Base-by-base conservation (phyloP, 2,329 filamentous ascomycete species). In the Phialophora verrucosa region DNA sequence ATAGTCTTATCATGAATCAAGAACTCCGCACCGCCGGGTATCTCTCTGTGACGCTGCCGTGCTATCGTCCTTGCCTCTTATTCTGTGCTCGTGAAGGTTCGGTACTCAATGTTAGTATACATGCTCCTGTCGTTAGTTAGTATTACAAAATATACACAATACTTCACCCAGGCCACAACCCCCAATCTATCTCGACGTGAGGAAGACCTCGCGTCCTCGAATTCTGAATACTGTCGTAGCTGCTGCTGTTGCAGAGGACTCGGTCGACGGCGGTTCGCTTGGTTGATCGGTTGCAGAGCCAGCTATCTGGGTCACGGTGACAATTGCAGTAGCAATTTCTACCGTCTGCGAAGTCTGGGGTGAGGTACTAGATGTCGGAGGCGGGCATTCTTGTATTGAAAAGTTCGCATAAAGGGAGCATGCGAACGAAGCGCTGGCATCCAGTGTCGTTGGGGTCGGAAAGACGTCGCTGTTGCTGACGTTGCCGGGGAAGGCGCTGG, bases 141-240 rank as follows among this genome's bases (percentile, higher is more conserved):
- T 58, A 59, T 57, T 10, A 12, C 20, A 44, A 62, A 25, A 25
- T 29, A 14, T 38, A 49, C 51, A 27, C 25, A 56, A 62, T 62
- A 50, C 59, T 63, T 55, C 29, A 59, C 62, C 62, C 47, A 38
- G 50, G 20, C 47, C 59, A 55, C 35, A 12, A n/a, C 20, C 1
- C 32, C 8, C 25, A 4, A 29, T 20, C 50, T 65, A 65, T 47
- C 32, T 55, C 17, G 44, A 42, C n/a, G 63, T 68, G 25, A 66
- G 61, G 29, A 59, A 20, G 17, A 70, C 65, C 38, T 68, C 59
- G 10, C 68, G 62, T 29, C 68, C 68, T 35, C 65, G 62, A 53
- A 70, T 68, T 31, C 59, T 66, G 57, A 68, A 66, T 38, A 59
- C 42, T 50, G 68, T 68, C 27, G 68, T 60, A 49, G 54, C 56